Base-by-base conservation (phyloP, 2,329 filamentous ascomycete species). In the Raffaelea deltoideospora region DNA sequence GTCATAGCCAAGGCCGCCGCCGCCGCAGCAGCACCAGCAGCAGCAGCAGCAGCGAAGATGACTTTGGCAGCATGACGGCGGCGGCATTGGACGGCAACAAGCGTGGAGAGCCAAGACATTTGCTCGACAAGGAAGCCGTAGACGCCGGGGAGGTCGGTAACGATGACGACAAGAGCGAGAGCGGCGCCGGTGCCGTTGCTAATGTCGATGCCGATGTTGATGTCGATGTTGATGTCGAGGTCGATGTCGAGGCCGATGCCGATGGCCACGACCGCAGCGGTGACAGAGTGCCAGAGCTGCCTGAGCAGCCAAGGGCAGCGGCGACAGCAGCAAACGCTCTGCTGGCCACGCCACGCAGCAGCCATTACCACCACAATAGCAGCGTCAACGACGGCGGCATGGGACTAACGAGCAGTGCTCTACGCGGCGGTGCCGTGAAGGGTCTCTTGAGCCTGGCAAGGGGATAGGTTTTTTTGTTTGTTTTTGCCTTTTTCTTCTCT, bases 361-460 rank as follows among this genome's bases (percentile, higher is more conserved):
- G 30, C 8, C 34, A 22, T 3, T 32, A 35, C 15, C 40, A 35
- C 3, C 28, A 36, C 15, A 13, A 6, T 10, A 10, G 21, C 18
- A 11, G 14, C 30, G 17, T 11, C 17, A 9, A 5, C 3, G 30
- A 31, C 11, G 7, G 33, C 4, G 48, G 46, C n/a, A 52, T 48
- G n/a, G 43, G 42, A 18, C 43, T 65, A 35, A 59, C 59, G 34
- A 66, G 58, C 41, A 66, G 59, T 48, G 60, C 58, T 15, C 55
- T 64, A 27, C 61, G 61, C 39, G 67, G 61, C 4, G 57, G 61
- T 31, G 69, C 68, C 9, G 68, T 63, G 11, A 65, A 63, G 47
- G 69, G 65, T 8, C 48, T 76, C 41, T 51, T 74, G 20, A 48
- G 50, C 27, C 41, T 54, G 34, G 54, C 58, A 18, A 51, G 53